A percentile compares a stretch with the other conserved stretches of the same genome.
These are phyloP conservation scores for Diophrys appendiculata DNA, from an alignment of 73 alveolate species.

Conservation along the genomic window DNA sequence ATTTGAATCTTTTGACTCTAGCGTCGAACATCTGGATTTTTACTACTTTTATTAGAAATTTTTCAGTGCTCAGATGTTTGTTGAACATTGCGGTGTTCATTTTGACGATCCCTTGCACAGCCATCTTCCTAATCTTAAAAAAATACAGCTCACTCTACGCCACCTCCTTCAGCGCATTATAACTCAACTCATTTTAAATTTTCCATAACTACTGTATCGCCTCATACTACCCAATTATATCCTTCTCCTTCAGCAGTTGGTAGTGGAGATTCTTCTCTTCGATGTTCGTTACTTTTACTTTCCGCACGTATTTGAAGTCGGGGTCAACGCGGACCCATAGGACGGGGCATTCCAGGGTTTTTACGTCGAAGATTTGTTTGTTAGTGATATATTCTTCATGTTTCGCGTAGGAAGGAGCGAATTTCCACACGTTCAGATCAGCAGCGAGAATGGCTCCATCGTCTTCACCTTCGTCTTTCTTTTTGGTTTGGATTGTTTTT, in stretches of 20 bases:
- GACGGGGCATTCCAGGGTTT: constrained; percentile 63
- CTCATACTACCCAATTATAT: constrained; percentile 66
- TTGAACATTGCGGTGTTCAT: constrained; percentile 50
- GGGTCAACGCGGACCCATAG: constrained; percentile 76
- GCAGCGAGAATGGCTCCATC: constrained; percentile 7
- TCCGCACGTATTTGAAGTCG: constrained; percentile 65
- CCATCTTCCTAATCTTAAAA: constrained; percentile 60
- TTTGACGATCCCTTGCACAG: constrained; percentile 32
- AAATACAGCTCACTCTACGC: constrained; percentile 28
- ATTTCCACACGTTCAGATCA: constrained; percentile 6
- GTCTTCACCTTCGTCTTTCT: constrained; percentile 37
- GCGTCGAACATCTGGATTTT: constrained; percentile 28
- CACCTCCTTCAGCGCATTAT: constrained; percentile 33
- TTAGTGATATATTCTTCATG: constrained; percentile 7
- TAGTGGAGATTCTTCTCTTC: constrained; percentile 59
- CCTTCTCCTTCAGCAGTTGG: constrained; percentile 65
- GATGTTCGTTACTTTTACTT: constrained; percentile 29
- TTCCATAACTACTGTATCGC: constrained; percentile 51
- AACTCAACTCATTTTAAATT: constrained; percentile 9
- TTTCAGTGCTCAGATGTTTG: constrained; percentile 50
- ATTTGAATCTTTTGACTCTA: constrained; percentile 31
- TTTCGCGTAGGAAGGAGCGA: constrained; percentile 2
- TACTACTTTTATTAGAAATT: constrained; percentile 39
- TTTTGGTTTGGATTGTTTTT: constrained; percentile 60
- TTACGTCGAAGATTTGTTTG: constrained; percentile 49